Conservation (phyloP, 441 rosid species). For the Pelargonium australe region DNA sequence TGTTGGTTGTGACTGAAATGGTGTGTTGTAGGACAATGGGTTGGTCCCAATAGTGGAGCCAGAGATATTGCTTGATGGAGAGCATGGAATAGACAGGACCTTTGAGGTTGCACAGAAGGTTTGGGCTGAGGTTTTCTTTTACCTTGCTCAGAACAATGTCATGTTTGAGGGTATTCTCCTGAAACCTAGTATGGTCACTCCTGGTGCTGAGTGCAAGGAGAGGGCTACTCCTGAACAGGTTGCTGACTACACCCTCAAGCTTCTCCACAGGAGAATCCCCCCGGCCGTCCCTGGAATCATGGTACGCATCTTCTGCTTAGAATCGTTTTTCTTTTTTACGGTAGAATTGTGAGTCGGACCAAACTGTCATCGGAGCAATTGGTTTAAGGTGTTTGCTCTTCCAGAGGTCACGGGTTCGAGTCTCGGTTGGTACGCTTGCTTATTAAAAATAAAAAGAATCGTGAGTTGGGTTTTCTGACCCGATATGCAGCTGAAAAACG, state of each 20-base stretch:
- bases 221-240: conserved; percentile 83
- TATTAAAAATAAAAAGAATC: too few relatives aligned
- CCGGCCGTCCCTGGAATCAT: conserved; percentile 98
- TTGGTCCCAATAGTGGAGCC: conserved; percentile 99
- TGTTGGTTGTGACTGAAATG: not conserved
- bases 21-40: conserved; percentile 72
- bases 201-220: conserved; percentile 92
- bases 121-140: conserved; percentile 96
- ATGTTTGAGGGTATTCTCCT: conserved; percentile 84
- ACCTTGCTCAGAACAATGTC: conserved; percentile 89
- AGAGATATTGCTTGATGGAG: conserved; percentile 96
- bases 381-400: too few relatives aligned
- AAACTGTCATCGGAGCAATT: too few relatives aligned
- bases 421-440: too few relatives aligned
- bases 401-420: too few relatives aligned
- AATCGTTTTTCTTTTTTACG: too few relatives aligned
- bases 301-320: too few relatives aligned
- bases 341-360: too few relatives aligned
- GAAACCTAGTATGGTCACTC: conserved; percentile 99
- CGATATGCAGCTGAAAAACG: too few relatives aligned
- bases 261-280: conserved; percentile 91
- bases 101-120: conserved; percentile 97
- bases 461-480: too few relatives aligned
- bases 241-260: conserved; percentile 77
- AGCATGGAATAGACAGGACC: conserved; percentile 88